Evolutionary conservation across 768 basidiomycete species (phyloP).

Genomic region (Psilocybe sp.): DNA sequence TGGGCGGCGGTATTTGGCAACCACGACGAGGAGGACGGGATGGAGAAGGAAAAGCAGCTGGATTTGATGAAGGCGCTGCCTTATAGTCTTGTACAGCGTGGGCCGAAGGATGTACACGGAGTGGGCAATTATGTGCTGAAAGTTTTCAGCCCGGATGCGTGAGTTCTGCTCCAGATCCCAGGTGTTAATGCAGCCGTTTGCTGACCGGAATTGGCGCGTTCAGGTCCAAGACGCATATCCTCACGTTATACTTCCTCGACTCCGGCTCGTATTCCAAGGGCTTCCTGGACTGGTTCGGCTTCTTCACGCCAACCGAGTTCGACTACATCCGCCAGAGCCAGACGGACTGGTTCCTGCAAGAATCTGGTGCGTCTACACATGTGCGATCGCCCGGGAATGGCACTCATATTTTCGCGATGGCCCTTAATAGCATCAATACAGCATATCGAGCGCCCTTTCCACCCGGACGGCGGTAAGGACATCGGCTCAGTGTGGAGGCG

Average conservation of each 20-base stretch:
- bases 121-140: constrained; percentile 91
- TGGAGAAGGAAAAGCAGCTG: constrained; percentile 60
- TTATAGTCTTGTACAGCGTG: constrained; percentile 77
- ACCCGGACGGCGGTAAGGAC: constrained; percentile 72
- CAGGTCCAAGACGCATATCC: constrained; percentile 83
- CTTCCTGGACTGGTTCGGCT: constrained; percentile 56
- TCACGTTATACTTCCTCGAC: constrained; percentile 90
- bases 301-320: constrained; percentile 70
- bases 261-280: constrained; percentile 76
- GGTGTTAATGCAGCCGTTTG: neutral
- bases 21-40: constrained; percentile 81
- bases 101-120: constrained; percentile 84
- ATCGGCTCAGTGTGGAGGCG: constrained; percentile 59
- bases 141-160: constrained; percentile 82
- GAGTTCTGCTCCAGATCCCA: constrained; percentile 27
- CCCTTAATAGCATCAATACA: constrained; percentile 48
- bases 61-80: constrained; percentile 75
- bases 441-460: constrained; percentile 80
- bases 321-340: constrained; percentile 85
- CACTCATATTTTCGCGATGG: neutral
- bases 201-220: neutral
- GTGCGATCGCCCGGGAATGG: neutral
- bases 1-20: constrained; percentile 96
- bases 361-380: constrained; percentile 50
- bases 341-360: constrained; percentile 88